Percentiles rank a stretch among this genome's conserved stretches.
Conservation (phyloP, 345 rosid genomes). For the Lumnitzera littorea region DNA sequence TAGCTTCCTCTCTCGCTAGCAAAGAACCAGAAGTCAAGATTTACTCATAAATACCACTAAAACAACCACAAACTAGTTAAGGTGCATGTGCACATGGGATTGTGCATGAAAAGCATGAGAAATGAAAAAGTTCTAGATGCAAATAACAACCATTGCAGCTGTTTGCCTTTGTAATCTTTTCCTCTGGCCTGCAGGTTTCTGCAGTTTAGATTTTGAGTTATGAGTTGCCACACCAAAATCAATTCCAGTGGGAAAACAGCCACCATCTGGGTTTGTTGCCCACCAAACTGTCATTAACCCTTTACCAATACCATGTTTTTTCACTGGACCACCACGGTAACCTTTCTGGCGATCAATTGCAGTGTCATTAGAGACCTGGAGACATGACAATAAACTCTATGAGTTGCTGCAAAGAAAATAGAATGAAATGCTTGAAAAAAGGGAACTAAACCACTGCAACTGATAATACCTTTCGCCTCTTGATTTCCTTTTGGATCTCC, state of each 20-base stretch:
- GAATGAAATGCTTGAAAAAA: background rate
- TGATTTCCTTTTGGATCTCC: no score
- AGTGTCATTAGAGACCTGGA: constrained; percentile 24
- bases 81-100: no score
- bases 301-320: constrained; percentile 93
- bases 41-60: background rate
- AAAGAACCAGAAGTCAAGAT: constrained; percentile 3
- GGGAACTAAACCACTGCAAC: background rate
- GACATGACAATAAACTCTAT: constrained; percentile 4
- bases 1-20: constrained; percentile 51
- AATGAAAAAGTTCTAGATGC: constrained; percentile 5
- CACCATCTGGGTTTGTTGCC: constrained; percentile 55
- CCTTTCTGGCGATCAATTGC: constrained; percentile 15
- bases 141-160: constrained; percentile 43
- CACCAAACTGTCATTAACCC: constrained; percentile 93
- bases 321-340: constrained; percentile 22
- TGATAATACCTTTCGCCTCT: no score
- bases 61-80: background rate
- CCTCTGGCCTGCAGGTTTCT: constrained; percentile 24
- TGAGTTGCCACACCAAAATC: constrained; percentile 26
- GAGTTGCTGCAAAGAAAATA: constrained; percentile 9
- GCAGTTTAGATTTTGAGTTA: constrained; percentile 13
- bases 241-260: constrained; percentile 47
- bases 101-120: background rate
- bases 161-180: constrained; percentile 32